phyloP scores from a whole-genome alignment of 768 basidiomycete genomes.

The Phylloporus sp. region DNA sequence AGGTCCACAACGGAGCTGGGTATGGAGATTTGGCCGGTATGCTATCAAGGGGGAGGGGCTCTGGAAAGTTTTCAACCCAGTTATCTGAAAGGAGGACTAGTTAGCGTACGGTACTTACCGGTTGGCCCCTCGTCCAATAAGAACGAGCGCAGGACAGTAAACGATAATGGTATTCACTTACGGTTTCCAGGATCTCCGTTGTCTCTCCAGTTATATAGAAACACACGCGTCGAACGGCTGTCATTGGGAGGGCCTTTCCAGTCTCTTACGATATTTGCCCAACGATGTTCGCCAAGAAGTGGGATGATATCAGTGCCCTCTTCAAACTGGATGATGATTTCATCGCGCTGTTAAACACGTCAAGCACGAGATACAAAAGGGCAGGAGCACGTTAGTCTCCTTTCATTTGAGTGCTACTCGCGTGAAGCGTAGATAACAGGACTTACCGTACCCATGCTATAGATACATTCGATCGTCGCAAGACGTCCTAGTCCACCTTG shows the following conservation, averaged over 20 bases:
- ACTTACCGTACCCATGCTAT: conserved; percentile 31
- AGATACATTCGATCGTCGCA: conserved; percentile 22
- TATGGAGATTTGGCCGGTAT: conserved; percentile 27
- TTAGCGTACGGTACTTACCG: neutral
- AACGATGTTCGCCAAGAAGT: conserved; percentile 27
- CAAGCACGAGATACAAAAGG: neutral
- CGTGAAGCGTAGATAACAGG: neutral
- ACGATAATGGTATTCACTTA: conserved; percentile 10
- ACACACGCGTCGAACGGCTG: conserved; percentile 17
- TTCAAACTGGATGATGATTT: conserved; percentile 28
- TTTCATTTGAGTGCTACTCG: neutral
- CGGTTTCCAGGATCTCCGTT: conserved; percentile 31
- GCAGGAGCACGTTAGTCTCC: neutral
- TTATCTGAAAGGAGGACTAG: conserved; percentile 14
- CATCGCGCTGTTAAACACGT: conserved; percentile 19
- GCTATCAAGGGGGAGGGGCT: neutral
- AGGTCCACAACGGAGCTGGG: conserved; percentile 23
- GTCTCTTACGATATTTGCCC: conserved; percentile 12
- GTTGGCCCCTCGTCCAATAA: neutral
- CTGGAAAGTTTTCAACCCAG: conserved; percentile 26
- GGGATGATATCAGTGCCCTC: conserved; percentile 23
- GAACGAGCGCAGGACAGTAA: neutral
- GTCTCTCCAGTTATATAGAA: conserved; percentile 30
- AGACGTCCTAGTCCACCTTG: conserved; percentile 13
- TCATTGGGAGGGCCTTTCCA: conserved; percentile 14